A percentile compares a stretch with the other conserved stretches of the same genome.
These are phyloP conservation scores for Monosporozyma yasuniensis DNA, from an alignment of 805 yeast species.

Conservation along the genomic window DNA sequence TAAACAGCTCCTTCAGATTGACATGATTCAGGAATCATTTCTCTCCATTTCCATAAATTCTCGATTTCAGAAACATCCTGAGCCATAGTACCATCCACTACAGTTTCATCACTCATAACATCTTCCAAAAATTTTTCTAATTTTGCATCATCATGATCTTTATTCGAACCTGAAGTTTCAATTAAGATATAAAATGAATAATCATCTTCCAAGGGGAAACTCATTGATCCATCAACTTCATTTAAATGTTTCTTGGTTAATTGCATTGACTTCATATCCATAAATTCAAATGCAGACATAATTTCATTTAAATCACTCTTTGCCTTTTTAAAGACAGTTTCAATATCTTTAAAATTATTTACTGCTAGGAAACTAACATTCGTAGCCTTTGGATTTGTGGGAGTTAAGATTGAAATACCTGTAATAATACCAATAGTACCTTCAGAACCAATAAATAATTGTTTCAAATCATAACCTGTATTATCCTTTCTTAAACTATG, in stretches of 20 bases:
- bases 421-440: constrained; percentile 89
- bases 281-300: constrained; percentile 86
- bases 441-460: constrained; percentile 86
- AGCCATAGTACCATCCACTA: constrained; percentile 91
- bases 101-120: constrained; percentile 75
- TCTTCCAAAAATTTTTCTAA: constrained; percentile 74
- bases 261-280: constrained; percentile 67
- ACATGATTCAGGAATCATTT: constrained; percentile 82
- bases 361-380: constrained; percentile 87
- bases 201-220: constrained; percentile 72
- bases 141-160: constrained; percentile 88
- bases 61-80: constrained; percentile 84
- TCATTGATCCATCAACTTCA: constrained; percentile 21
- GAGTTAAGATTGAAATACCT: constrained; percentile 82
- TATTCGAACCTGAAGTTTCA: constrained; percentile 93
- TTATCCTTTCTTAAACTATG: constrained; percentile 86
- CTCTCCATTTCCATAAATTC: constrained; percentile 93
- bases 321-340: constrained; percentile 69
- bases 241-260: constrained; percentile 56
- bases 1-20: constrained; percentile 87
- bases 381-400: constrained; percentile 75
- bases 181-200: constrained; percentile 86
- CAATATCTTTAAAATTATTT: constrained; percentile 74
- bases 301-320: constrained; percentile 74
- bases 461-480: constrained; percentile 91